Evolutionary conservation across 2,329 filamentous ascomycete species (phyloP).

Genomic region (Cytospora mali): DNA sequence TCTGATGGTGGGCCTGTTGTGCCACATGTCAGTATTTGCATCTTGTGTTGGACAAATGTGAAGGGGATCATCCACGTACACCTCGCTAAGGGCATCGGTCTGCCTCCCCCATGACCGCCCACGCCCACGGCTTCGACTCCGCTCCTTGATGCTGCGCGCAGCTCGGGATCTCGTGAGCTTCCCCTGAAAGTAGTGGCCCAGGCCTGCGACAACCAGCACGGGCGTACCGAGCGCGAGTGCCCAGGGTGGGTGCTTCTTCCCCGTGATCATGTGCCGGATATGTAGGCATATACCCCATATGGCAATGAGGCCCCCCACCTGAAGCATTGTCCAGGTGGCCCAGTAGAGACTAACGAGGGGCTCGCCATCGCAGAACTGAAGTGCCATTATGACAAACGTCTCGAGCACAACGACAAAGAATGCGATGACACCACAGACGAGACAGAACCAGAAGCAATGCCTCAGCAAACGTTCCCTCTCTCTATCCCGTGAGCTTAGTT

Average conservation of each 20-base stretch:
- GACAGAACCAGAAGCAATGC: constrained; percentile 46
- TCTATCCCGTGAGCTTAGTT: constrained; percentile 7
- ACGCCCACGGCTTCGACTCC: constrained; percentile 26
- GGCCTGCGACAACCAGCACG: constrained; percentile 59
- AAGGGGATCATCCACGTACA: constrained; percentile 11
- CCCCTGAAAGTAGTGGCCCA: constrained; percentile 53
- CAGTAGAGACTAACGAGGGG: constrained; percentile 63
- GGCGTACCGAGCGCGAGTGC: constrained; percentile 62
- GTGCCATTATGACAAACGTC: constrained; percentile 54
- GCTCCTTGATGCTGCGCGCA: constrained; percentile 41
- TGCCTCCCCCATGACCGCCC: constrained; percentile 14
- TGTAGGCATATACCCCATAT: constrained; percentile 60
- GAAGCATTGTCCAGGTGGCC: constrained; percentile 63
- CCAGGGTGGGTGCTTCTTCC: constrained; percentile 60
- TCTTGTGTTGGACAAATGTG: background rate
- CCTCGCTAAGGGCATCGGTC: constrained; percentile 22
- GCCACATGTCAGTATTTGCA: background rate
- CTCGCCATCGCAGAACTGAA: constrained; percentile 63
- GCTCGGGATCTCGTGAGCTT: constrained; percentile 37
- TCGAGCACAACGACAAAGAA: constrained; percentile 55
- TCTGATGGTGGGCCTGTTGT: constrained; percentile 18
- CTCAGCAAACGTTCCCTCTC: constrained; percentile 43
- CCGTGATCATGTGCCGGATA: constrained; percentile 51
- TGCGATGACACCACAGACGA: constrained; percentile 48
- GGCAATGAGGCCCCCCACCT: constrained; percentile 60